phyloP scores from a whole-genome alignment of 345 rosid species.

The Geranium rotundifolium region DNA sequence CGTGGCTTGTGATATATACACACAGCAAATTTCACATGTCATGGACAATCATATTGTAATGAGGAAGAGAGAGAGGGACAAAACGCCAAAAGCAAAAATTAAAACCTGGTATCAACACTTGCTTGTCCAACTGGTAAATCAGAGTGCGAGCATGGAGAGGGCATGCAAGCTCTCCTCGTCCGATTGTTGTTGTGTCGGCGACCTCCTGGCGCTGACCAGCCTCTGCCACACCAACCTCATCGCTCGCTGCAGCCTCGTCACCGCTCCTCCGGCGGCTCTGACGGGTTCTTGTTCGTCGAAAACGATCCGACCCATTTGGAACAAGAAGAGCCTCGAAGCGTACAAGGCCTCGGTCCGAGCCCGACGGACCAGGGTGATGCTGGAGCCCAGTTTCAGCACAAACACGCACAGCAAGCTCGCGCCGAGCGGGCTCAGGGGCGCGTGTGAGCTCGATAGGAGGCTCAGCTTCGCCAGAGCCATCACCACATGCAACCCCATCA shows the following conservation, averaged over 20 bases:
- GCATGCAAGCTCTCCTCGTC: slow-evolving; percentile 25
- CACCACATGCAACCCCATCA: neutral
- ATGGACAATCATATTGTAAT: too few relatives aligned
- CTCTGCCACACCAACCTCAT: slow-evolving; percentile 16
- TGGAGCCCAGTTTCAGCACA: slow-evolving; percentile 14
- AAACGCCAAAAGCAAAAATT: too few relatives aligned
- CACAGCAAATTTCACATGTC: too few relatives aligned
- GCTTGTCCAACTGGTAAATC: too few relatives aligned
- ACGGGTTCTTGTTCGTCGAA: slow-evolving; percentile 4
- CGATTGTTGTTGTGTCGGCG: slow-evolving; percentile 1
- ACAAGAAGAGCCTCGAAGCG: slow-evolving; percentile 21
- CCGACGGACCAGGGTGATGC: slow-evolving; percentile 5
- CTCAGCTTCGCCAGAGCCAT: slow-evolving; percentile 23
- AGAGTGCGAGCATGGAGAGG: slow-evolving; percentile 21
- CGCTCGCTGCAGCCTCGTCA: slow-evolving; percentile 17
- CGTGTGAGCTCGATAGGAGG: slow-evolving; percentile 4
- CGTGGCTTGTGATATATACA: too few relatives aligned
- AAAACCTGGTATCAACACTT: too few relatives aligned
- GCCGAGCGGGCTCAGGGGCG: slow-evolving; percentile 7
- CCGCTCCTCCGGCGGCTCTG: neutral
- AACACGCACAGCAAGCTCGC: slow-evolving; percentile 17
- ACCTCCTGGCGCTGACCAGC: slow-evolving; percentile 10
- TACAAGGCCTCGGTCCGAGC: slow-evolving; percentile 10
- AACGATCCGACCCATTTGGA: slow-evolving; percentile 22
- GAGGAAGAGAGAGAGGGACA: too few relatives aligned